phyloP scores from a whole-genome alignment of 1,139 yeast species.

The Hyphopichia fennica region DNA sequence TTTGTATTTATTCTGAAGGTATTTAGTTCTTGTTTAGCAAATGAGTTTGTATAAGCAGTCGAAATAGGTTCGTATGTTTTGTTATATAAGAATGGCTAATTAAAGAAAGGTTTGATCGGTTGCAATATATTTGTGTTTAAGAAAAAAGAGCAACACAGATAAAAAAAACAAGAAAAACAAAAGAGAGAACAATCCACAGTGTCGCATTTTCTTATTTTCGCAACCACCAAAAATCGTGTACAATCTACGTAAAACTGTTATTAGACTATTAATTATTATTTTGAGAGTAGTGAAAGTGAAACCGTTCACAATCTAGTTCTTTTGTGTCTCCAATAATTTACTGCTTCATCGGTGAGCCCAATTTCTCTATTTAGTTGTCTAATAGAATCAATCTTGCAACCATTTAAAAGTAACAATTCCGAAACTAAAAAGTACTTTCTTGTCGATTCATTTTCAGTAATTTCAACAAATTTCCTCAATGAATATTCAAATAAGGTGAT shows the following conservation, averaged over 20 bases:
- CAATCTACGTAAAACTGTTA: not conserved
- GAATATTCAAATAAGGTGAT: constrained; percentile 62
- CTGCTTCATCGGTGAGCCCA: constrained; percentile 44
- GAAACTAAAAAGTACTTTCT: constrained; percentile 60
- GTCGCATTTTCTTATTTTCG: constrained; percentile 5
- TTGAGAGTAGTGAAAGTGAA: no score
- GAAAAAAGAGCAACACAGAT: not conserved
- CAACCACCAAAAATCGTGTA: constrained; percentile 10
- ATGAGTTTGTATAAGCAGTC: no score
- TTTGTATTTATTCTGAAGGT: no score
- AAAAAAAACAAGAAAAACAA: not conserved
- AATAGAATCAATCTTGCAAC: constrained; percentile 42
- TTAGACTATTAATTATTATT: not conserved
- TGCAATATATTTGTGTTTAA: not conserved
- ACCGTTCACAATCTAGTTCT: constrained; percentile 28
- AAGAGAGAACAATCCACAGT: no score
- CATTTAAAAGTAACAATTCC: constrained; percentile 71
- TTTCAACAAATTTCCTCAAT: constrained; percentile 46
- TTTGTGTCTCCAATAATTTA: constrained; percentile 51
- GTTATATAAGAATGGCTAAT: no score
- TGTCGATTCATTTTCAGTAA: constrained; percentile 15
- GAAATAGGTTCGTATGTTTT: no score
- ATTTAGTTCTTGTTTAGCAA: no score
- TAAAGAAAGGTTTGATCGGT: not conserved
- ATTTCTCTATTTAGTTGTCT: constrained; percentile 23